Evolutionary conservation across 1,284 basidiomycete species (phyloP).

Genomic region (Trichosporon sp.): DNA sequence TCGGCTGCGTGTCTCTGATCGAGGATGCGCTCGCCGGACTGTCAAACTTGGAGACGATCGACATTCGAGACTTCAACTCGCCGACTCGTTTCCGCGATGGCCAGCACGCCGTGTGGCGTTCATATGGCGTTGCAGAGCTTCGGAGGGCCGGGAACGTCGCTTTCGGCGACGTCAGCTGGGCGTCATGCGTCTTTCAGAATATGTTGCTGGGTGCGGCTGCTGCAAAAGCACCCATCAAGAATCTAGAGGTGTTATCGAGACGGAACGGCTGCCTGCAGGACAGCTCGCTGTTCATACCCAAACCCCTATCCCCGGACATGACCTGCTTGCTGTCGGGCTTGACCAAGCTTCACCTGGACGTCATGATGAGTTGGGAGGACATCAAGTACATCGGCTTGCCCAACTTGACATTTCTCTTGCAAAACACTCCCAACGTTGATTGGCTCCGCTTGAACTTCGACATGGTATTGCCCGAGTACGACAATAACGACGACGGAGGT

Average conservation of each 20-base stretch:
- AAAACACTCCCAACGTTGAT: slow-evolving; percentile 4
- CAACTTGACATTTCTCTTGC: slow-evolving; percentile 4
- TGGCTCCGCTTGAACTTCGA: slow-evolving; percentile 13
- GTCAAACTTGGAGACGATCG: slow-evolving; percentile 44
- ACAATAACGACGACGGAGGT: neutral
- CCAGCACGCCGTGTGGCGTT: neutral
- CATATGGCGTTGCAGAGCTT: neutral
- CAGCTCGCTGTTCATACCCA: neutral
- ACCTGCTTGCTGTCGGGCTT: neutral
- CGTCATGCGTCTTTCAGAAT: slow-evolving; percentile 2
- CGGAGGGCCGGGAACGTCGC: too few species aligned
- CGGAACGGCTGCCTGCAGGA: neutral
- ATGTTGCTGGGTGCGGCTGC: neutral
- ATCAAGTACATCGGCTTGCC: neutral
- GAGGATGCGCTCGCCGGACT: slow-evolving; percentile 5
- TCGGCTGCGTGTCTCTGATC: neutral
- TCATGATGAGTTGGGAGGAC: neutral
- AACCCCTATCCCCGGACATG: neutral
- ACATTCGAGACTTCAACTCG: slow-evolving; percentile 50
- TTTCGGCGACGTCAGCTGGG: neutral
- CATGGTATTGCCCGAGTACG: neutral
- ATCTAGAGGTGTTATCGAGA: slow-evolving; percentile 7
- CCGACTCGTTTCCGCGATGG: slow-evolving; percentile 12
- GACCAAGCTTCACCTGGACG: slow-evolving; percentile 9
- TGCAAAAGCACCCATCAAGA: neutral